These are phyloP conservation scores for Trichosanthes cucumerina DNA, from an alignment of 306 rosid species.

Conservation along the genomic window DNA sequence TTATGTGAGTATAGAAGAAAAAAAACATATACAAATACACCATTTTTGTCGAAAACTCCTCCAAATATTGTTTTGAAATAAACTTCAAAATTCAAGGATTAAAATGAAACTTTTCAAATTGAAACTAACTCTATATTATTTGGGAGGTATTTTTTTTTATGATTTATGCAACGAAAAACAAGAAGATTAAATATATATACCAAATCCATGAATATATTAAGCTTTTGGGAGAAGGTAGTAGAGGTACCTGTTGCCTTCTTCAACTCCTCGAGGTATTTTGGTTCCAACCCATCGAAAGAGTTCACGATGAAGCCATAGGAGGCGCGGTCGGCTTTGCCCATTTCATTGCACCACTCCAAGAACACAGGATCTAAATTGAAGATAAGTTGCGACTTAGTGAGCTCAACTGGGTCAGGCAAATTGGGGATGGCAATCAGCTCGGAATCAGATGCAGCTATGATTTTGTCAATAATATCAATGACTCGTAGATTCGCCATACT, in stretches of 20 bases:
- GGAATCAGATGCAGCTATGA: background rate
- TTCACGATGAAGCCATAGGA: constrained; percentile 20
- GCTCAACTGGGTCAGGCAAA: constrained; percentile 12
- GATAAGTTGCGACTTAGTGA: constrained; percentile 6
- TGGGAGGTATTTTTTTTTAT: too few relatives aligned
- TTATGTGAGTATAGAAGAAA: too few relatives aligned
- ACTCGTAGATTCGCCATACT: background rate
- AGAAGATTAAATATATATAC: too few relatives aligned
- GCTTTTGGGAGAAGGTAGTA: background rate
- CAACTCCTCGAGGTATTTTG: constrained; percentile 25
- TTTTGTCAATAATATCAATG: background rate
- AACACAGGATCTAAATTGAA: background rate
- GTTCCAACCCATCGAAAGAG: constrained; percentile 30
- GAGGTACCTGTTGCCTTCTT: constrained; percentile 18
- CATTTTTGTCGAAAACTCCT: too few relatives aligned
- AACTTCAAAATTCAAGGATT: too few relatives aligned
- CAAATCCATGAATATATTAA: background rate
- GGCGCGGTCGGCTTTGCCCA: background rate
- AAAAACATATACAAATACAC: too few relatives aligned
- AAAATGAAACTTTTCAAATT: too few relatives aligned
- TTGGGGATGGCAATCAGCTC: constrained; percentile 14
- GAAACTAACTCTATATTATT: too few relatives aligned
- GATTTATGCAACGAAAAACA: too few relatives aligned
- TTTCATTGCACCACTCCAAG: background rate
- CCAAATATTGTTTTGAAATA: too few relatives aligned